These are phyloP conservation scores for Neocallimastix lanati DNA, from an alignment of 192 early-diverging fungal species.

Conservation along the genomic window DNA sequence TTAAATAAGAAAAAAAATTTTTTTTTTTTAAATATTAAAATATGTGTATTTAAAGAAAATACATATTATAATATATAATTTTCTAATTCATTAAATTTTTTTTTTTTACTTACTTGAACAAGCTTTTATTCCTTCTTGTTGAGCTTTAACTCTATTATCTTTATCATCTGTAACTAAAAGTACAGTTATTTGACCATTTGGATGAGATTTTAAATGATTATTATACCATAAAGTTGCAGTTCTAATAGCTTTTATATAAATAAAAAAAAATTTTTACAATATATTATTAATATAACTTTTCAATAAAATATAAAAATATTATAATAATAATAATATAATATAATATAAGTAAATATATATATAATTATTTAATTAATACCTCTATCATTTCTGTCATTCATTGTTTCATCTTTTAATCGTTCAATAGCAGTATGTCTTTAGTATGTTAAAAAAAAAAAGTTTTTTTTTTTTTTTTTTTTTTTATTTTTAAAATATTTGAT, in stretches of 20 bases:
- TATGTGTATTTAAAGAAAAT: no score
- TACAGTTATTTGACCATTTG: constrained; percentile 19
- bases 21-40: no score
- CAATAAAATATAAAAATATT: no score
- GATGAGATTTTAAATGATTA: constrained; percentile 37
- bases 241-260: constrained; percentile 49
- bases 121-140: constrained; percentile 38
- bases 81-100: no score
- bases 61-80: no score
- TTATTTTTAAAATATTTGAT: background rate
- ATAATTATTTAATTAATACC: constrained; percentile 25
- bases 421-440: constrained; percentile 71
- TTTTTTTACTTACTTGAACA: constrained; percentile 26
- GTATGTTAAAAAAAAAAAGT: background rate
- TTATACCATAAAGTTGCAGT: constrained; percentile 68
- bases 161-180: constrained; percentile 76
- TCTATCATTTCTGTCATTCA: constrained; percentile 90
- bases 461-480: background rate
- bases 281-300: no score
- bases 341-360: background rate
- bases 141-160: constrained; percentile 60
- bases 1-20: no score
- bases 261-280: background rate
- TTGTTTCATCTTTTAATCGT: constrained; percentile 53
- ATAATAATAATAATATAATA: background rate